A percentile compares a stretch with the other conserved stretches of the same genome.
phyloP scores from a whole-genome alignment of 164 flowering plant species.

The Liriodendron chinense region DNA sequence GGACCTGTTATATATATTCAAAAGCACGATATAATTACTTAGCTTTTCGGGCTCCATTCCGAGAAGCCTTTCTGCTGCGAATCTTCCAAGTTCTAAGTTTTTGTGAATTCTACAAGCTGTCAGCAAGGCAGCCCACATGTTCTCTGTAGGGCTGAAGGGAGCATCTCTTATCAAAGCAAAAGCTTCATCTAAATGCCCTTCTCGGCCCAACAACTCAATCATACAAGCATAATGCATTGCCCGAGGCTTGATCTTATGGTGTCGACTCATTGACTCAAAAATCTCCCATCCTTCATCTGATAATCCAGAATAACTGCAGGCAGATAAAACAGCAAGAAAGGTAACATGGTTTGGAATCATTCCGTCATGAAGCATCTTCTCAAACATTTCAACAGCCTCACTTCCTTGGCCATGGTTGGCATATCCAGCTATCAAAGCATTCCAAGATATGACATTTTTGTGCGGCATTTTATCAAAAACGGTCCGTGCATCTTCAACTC shows the following conservation, averaged over 20 bases:
- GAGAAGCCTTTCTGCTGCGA: constrained; percentile 77
- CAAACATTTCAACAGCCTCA: constrained; percentile 28
- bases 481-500: constrained; percentile 52
- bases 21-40: constrained; percentile 61
- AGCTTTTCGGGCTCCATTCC: constrained; percentile 78
- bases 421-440: constrained; percentile 36
- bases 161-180: constrained; percentile 58
- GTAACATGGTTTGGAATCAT: constrained; percentile 34
- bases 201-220: constrained; percentile 69
- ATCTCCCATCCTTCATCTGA: constrained; percentile 60
- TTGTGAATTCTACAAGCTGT: constrained; percentile 73
- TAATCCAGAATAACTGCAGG: constrained; percentile 45
- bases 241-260: constrained; percentile 60
- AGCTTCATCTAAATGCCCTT: constrained; percentile 73
- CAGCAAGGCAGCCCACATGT: constrained; percentile 90
- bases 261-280: constrained; percentile 64
- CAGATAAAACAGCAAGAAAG: constrained; percentile 38
- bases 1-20: constrained; percentile 61
- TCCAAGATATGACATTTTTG: constrained; percentile 34
- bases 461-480: constrained; percentile 58
- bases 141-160: constrained; percentile 61
- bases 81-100: constrained; percentile 71
- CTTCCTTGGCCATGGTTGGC: constrained; percentile 31
- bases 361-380: constrained; percentile 26
- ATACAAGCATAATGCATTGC: constrained; percentile 86